A percentile compares a stretch with the other conserved stretches of the same genome.
Evolutionary conservation across 768 basidiomycete species (phyloP).

Genomic region (Collybia sp.): DNA sequence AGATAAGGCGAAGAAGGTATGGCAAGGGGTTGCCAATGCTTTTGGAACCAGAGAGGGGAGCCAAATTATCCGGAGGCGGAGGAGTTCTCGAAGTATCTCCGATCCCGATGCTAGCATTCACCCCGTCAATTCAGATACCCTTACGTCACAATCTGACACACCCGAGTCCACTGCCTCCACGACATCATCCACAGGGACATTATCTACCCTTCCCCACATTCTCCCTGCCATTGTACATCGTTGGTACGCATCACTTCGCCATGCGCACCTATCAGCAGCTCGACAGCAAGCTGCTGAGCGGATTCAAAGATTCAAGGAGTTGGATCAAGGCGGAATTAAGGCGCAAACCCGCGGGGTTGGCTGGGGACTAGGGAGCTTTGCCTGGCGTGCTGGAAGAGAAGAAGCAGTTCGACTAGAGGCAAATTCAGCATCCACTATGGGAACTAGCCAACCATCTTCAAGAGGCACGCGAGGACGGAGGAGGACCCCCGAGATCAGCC

Average conservation of each 20-base stretch:
- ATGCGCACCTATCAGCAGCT: conserved; percentile 68
- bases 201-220: conserved; percentile 26
- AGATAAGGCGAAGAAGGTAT: conserved; percentile 51
- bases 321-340: conserved; percentile 34
- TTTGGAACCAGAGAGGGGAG: conserved; percentile 22
- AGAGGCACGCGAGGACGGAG: not conserved
- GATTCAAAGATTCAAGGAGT: conserved; percentile 58
- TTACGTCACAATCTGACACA: not conserved
- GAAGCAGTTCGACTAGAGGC: conserved; percentile 6
- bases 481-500: not conserved
- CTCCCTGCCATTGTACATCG: conserved; percentile 39
- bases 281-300: conserved; percentile 68
- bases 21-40: conserved; percentile 51
- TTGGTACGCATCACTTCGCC: conserved; percentile 58
- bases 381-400: conserved; percentile 24
- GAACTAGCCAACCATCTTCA: too few relatives aligned
- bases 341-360: conserved; percentile 27
- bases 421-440: conserved; percentile 16
- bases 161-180: conserved; percentile 4
- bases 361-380: conserved; percentile 77
- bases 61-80: not conserved
- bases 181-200: conserved; percentile 12
- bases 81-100: not conserved
- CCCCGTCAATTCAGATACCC: not conserved
- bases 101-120: not conserved